phyloP scores from a whole-genome alignment of 2,329 filamentous ascomycete species.

The Xylaria sp. region DNA sequence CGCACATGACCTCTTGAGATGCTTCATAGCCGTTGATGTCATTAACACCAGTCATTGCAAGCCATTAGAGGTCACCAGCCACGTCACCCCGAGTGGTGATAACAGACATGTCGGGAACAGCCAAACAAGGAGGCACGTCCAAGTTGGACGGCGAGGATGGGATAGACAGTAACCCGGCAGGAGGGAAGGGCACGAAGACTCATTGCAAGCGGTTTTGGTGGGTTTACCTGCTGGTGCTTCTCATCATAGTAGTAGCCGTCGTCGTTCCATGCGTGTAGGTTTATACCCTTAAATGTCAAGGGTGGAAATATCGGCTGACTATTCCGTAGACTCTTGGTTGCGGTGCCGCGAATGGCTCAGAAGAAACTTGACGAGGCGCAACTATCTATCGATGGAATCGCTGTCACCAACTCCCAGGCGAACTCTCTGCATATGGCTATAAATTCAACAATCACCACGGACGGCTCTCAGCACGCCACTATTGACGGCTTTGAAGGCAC shows the following conservation, averaged over 20 bases:
- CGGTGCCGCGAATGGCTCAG: conserved; percentile 60
- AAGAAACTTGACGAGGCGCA: conserved; percentile 56
- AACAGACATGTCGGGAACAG: conserved; percentile 6
- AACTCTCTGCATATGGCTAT: conserved; percentile 54
- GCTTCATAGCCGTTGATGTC: no score
- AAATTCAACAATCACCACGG: conserved; percentile 57
- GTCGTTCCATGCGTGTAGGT: conserved; percentile 64
- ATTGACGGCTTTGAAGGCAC: conserved; percentile 54
- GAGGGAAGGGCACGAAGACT: conserved; percentile 39
- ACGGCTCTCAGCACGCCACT: conserved; percentile 55
- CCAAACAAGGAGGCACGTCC: neutral
- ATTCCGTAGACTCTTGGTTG: conserved; percentile 54
- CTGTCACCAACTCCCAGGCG: conserved; percentile 49
- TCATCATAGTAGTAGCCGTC: conserved; percentile 51
- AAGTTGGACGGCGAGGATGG: conserved; percentile 7
- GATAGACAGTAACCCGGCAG: neutral
- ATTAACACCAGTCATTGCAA: no score
- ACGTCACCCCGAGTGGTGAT: no score
- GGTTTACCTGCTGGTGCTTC: conserved; percentile 56
- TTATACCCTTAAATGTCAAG: neutral
- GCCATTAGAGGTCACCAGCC: no score
- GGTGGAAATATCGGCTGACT: neutral
- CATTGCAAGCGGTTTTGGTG: conserved; percentile 65
- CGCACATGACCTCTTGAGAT: no score
- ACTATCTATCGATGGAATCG: conserved; percentile 55